A percentile compares a stretch with the other conserved stretches of the same genome.
phyloP scores from a whole-genome alignment of 768 basidiomycete species.

The Naematelia encephala region DNA sequence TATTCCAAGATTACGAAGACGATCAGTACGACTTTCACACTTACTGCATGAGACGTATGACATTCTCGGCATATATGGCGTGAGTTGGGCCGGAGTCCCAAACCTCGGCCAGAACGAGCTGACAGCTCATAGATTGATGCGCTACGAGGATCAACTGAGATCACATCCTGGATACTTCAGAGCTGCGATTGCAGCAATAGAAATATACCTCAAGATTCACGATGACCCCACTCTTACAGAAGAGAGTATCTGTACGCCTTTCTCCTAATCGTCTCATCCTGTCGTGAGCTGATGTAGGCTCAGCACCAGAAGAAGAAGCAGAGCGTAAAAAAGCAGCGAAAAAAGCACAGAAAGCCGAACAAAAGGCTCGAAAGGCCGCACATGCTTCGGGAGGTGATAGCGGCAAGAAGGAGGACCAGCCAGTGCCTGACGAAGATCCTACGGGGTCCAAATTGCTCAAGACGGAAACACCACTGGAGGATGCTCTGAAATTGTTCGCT shows the following conservation, averaged over 20 bases:
- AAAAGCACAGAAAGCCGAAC: conserved; percentile 50
- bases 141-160: conserved; percentile 76
- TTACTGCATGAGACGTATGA: conserved; percentile 85
- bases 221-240: conserved; percentile 45
- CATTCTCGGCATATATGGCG: conserved; percentile 79
- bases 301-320: conserved; percentile 48
- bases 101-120: background rate
- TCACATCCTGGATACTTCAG: conserved; percentile 72
- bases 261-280: background rate
- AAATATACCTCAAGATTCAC: conserved; percentile 54
- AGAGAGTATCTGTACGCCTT: conserved; percentile 37
- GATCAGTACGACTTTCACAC: conserved; percentile 98
- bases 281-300: conserved; percentile 1
- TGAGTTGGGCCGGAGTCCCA: conserved; percentile 52
- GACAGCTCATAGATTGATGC: conserved; percentile 60
- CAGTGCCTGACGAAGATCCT: conserved; percentile 68
- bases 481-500: conserved; percentile 66
- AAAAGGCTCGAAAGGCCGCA: conserved; percentile 41
- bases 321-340: conserved; percentile 48
- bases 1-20: conserved; percentile 83
- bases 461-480: conserved; percentile 65
- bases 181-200: conserved; percentile 67
- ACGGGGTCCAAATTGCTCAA: conserved; percentile 70
- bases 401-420: conserved; percentile 35
- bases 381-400: conserved; percentile 21